Conservation (phyloP, 2,329 filamentous ascomycete species). For the Metarhizium album region DNA sequence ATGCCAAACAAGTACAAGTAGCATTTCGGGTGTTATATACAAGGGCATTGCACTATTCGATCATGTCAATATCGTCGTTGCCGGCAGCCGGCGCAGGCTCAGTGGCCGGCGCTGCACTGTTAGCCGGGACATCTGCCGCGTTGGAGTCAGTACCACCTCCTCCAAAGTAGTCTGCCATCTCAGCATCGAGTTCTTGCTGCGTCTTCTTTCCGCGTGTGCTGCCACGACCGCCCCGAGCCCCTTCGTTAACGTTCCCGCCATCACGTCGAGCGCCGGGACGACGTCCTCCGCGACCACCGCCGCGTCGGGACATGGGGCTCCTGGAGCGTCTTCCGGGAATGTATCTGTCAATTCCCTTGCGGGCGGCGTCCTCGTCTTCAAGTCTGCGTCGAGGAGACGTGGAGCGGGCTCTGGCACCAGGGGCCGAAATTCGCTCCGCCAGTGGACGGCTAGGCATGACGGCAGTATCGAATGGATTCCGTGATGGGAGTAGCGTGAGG, state of each 20-base stretch:
- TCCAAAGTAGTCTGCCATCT: slow-evolving; percentile 91
- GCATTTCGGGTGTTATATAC: background rate
- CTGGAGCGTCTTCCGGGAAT: slow-evolving; percentile 52
- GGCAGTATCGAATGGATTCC: slow-evolving; percentile 47
- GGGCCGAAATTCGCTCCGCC: slow-evolving; percentile 49
- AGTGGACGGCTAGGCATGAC: slow-evolving; percentile 45
- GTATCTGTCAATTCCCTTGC: slow-evolving; percentile 69
- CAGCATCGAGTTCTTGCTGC: slow-evolving; percentile 84
- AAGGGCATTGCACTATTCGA: slow-evolving; percentile 36
- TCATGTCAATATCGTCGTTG: slow-evolving; percentile 58
- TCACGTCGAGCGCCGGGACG: slow-evolving; percentile 40
- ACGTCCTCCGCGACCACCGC: slow-evolving; percentile 40
- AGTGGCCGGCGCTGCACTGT: slow-evolving; percentile 15
- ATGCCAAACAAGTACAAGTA: background rate
- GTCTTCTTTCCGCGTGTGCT: slow-evolving; percentile 66
- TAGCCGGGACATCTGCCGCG: slow-evolving; percentile 26
- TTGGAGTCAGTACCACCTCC: slow-evolving; percentile 26
- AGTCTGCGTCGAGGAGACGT: slow-evolving; percentile 36
- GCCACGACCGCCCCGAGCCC: slow-evolving; percentile 25
- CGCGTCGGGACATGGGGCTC: slow-evolving; percentile 46
- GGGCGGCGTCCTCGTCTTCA: slow-evolving; percentile 46
- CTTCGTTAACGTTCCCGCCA: slow-evolving; percentile 17
- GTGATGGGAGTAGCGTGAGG: slow-evolving; percentile 51
- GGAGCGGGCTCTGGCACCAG: slow-evolving; percentile 51
- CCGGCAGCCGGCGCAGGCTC: slow-evolving; percentile 17